Evolutionary conservation across 2,329 filamentous ascomycete genomes (phyloP).

Genomic region (Malbranchea cinnamomea): DNA sequence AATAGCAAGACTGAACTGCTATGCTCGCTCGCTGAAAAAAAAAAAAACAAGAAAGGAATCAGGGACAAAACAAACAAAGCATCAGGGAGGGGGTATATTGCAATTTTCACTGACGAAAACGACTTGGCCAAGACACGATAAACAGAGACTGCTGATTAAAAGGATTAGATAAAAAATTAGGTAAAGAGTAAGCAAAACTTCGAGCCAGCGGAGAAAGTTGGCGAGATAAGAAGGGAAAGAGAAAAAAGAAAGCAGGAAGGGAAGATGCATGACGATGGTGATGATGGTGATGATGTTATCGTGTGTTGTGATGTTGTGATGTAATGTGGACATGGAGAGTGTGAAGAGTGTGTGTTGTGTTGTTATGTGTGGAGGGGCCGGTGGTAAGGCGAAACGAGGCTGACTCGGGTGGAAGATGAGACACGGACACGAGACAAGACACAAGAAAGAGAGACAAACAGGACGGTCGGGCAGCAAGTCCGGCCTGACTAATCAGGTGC

Average conservation of each 20-base stretch:
- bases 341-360: no score
- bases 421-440: constrained; percentile 2
- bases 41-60: constrained; percentile 1
- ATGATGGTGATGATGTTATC: background rate
- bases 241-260: background rate
- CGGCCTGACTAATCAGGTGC: no score
- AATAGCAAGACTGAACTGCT: background rate
- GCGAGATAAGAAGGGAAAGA: background rate
- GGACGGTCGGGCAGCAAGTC: background rate
- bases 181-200: background rate
- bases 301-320: no score
- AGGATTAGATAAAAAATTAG: constrained; percentile 1
- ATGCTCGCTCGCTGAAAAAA: constrained; percentile 1
- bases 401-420: background rate
- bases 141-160: constrained; percentile 1
- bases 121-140: background rate
- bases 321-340: no score
- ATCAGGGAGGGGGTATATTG: constrained; percentile 1
- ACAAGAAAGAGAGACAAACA: background rate
- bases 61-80: background rate
- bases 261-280: background rate
- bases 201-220: background rate
- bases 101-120: constrained; percentile 2
- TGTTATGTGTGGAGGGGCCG: background rate
- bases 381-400: background rate